These are phyloP conservation scores for Clavispora santaluciae DNA, from an alignment of 805 yeast genomes.

Conservation along the genomic window DNA sequence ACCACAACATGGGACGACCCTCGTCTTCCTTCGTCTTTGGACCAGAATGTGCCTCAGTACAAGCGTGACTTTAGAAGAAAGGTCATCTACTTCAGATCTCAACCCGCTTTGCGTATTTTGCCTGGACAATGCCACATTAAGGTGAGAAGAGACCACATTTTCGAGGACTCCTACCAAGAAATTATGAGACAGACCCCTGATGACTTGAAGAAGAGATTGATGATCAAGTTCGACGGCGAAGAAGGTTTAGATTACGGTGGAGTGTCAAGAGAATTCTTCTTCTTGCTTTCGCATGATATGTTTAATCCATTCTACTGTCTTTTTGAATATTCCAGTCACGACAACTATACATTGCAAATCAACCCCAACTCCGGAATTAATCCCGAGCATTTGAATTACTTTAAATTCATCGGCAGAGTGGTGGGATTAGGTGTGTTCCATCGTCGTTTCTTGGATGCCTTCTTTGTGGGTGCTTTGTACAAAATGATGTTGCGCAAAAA, in stretches of 20 bases:
- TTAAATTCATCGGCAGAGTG: conserved; percentile 96
- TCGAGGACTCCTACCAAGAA: conserved; percentile 97
- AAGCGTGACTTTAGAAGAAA: conserved; percentile 98
- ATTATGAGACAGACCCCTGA: conserved; percentile 98
- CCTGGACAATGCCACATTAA: conserved; percentile 99
- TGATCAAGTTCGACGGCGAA: conserved; percentile 98
- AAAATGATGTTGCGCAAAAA: conserved; percentile 96
- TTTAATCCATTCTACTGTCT: conserved; percentile 96
- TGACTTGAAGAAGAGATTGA: conserved; percentile 92
- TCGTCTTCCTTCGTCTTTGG: conserved; percentile 92
- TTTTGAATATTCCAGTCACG: conserved; percentile 96
- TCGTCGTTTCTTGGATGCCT: conserved; percentile 94
- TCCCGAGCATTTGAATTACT: conserved; percentile 96
- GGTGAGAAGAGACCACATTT: conserved; percentile 92
- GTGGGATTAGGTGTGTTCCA: conserved; percentile 98
- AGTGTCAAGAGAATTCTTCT: conserved; percentile 96
- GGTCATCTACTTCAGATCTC: conserved; percentile 95
- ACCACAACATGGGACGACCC: conserved; percentile 99
- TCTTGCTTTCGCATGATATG: conserved; percentile 95
- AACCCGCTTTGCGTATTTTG: conserved; percentile 92
- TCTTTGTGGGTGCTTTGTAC: conserved; percentile 96
- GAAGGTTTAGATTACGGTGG: conserved; percentile 99
- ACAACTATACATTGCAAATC: conserved; percentile 95
- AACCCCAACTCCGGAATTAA: conserved; percentile 96
- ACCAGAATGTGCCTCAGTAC: conserved; percentile 98